These are phyloP conservation scores for Diaporthe humulicola DNA, from an alignment of 2,329 filamentous ascomycete species.

Conservation along the genomic window DNA sequence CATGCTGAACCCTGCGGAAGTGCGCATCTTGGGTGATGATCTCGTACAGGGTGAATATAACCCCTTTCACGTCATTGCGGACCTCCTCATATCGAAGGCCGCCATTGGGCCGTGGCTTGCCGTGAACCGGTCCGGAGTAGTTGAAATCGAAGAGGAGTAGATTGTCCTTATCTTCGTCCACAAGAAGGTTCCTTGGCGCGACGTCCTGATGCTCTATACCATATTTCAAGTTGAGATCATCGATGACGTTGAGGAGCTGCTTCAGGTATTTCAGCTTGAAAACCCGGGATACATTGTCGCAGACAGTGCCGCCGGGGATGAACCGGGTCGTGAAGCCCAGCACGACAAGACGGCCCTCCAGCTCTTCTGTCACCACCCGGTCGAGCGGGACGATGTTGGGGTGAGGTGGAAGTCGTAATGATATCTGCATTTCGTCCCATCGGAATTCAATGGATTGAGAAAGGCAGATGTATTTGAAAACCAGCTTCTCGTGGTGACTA, in stretches of 20 bases:
- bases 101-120: not conserved
- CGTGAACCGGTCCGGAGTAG: conserved; percentile 43
- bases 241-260: conserved; percentile 52
- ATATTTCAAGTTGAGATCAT: conserved; percentile 52
- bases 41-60: conserved; percentile 52
- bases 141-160: conserved; percentile 55
- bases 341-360: conserved; percentile 29
- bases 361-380: conserved; percentile 44
- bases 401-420: conserved; percentile 49
- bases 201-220: conserved; percentile 55
- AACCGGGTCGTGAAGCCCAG: conserved; percentile 46
- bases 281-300: conserved; percentile 46
- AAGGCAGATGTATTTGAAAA: not conserved
- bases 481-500: not conserved
- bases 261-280: conserved; percentile 53
- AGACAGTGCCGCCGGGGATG: conserved; percentile 51
- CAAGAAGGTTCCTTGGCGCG: conserved; percentile 51
- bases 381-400: conserved; percentile 46
- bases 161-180: conserved; percentile 48
- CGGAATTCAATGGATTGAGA: not conserved
- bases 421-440: conserved; percentile 53
- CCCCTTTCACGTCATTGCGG: conserved; percentile 50
- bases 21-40: conserved; percentile 49
- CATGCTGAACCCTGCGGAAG: conserved; percentile 43
- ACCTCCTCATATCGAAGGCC: conserved; percentile 38